phyloP scores from a whole-genome alignment of 495 filamentous ascomycete species.

The Penicillium nucicola region DNA sequence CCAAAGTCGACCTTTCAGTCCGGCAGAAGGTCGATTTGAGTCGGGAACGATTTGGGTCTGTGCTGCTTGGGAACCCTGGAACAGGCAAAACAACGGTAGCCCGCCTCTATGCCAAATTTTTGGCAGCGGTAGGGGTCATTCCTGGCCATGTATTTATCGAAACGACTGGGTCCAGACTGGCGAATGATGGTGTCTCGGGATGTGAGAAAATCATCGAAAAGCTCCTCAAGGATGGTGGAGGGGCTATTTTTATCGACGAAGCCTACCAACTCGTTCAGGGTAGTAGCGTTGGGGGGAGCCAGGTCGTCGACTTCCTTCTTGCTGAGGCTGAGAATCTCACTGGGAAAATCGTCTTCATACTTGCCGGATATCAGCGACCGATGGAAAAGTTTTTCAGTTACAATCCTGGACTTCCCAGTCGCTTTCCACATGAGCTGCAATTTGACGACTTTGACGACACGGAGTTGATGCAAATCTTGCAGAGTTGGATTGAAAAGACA shows the following conservation, averaged over 20 bases:
- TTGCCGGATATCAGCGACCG: slow-evolving; percentile 72
- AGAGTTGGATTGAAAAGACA: slow-evolving; percentile 42
- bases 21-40: slow-evolving; percentile 57
- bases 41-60: slow-evolving; percentile 58
- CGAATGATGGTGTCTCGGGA: slow-evolving; percentile 56
- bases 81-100: slow-evolving; percentile 85
- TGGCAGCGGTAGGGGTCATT: slow-evolving; percentile 58
- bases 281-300: slow-evolving; percentile 45
- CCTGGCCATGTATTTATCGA: slow-evolving; percentile 55
- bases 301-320: slow-evolving; percentile 71
- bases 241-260: slow-evolving; percentile 70
- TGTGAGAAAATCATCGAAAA: slow-evolving; percentile 58
- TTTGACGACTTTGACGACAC: slow-evolving; percentile 69
- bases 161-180: slow-evolving; percentile 66
- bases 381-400: slow-evolving; percentile 82
- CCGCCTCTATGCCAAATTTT: slow-evolving; percentile 68
- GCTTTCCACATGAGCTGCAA: slow-evolving; percentile 61
- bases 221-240: slow-evolving; percentile 55
- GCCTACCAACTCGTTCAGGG: slow-evolving; percentile 62
- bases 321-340: slow-evolving; percentile 71
- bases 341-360: slow-evolving; percentile 73
- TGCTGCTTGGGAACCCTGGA: slow-evolving; percentile 75
- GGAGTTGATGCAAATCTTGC: slow-evolving; percentile 59
- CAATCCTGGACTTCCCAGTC: slow-evolving; percentile 71
- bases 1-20: slow-evolving; percentile 58